phyloP scores from a whole-genome alignment of 768 basidiomycete species.

The Mycena galopus region DNA sequence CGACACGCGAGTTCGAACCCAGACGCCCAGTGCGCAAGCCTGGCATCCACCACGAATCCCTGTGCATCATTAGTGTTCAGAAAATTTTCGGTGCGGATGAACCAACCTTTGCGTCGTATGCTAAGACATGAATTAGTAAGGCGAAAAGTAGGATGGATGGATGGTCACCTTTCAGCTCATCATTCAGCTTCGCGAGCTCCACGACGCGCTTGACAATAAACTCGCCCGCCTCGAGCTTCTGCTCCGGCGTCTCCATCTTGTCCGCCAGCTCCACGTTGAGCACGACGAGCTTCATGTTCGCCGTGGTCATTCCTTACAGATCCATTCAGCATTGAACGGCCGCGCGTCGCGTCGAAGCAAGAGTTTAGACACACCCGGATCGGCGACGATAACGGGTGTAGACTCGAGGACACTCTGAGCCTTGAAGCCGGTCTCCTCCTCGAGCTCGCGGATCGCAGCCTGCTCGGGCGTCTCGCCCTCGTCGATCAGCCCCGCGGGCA shows the following conservation, averaged over 20 bases:
- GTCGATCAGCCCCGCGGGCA: conserved; percentile 88
- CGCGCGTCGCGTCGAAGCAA: conserved; percentile 22
- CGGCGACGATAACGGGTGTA: conserved; percentile 72
- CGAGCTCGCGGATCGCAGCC: conserved; percentile 88
- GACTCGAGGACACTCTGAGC: conserved; percentile 73
- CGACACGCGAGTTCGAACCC: conserved; percentile 71
- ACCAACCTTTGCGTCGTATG: conserved; percentile 69
- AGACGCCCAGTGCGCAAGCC: conserved; percentile 79
- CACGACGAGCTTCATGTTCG: conserved; percentile 91
- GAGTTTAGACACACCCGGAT: conserved; percentile 73
- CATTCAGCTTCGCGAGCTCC: conserved; percentile 72
- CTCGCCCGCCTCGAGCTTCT: conserved; percentile 89
- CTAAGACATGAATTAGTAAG: conserved; percentile 47
- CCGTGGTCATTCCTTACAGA: conserved; percentile 85
- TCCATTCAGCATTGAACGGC: too few species aligned
- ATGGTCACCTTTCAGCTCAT: conserved; percentile 75
- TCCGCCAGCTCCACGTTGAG: conserved; percentile 78
- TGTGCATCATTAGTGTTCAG: conserved; percentile 36
- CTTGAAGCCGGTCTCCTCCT: conserved; percentile 93
- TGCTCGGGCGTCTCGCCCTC: conserved; percentile 84
- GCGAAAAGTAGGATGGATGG: background rate
- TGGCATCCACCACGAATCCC: conserved; percentile 82
- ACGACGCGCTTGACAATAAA: conserved; percentile 82
- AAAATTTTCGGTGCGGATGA: background rate
- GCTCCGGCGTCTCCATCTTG: conserved; percentile 74